Evolutionary conservation across 116 monocot species (phyloP), one percentile per base, ranked within the genome.

Genomic region (Dioscorea cayenensis): DNA sequence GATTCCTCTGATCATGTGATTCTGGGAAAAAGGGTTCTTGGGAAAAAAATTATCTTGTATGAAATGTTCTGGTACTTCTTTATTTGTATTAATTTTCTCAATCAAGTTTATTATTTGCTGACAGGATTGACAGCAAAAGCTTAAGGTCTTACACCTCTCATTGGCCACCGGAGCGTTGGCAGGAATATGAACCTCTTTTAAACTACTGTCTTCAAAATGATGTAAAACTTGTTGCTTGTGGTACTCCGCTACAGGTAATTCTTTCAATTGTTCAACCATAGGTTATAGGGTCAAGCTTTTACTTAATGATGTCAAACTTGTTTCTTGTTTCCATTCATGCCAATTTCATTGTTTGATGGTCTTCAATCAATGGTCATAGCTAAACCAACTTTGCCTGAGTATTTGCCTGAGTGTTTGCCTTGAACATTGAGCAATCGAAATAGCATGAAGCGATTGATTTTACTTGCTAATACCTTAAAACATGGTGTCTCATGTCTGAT

Each of bases 201-300:
- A 96, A 89, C 72, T 96, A 86, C 68, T 96, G 90, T 75, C 87
- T 78, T 67, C 92, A 92, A 73, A 90, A 90, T 83, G 79, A 84
- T 75, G 75, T 95, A 60, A 83, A 87, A 72, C 80, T 96, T 77
- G 78, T 90, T 72, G 95, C 95, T 75, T 96, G 95, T 82, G 95
- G 95, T 43, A 96, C 95, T 75, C 95, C 95, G 69, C 84, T 90
- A 64, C 77, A 92, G 90, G 95, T 92, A 92, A 87, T 76, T 13
- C 60, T 36, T 43, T 10, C 0, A 18, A 21, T 58, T 3, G n/a
- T 55, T 16, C 14, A 16, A 16, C n/a, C 55, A 16, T 55, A 14
- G 55, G 16, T n/a, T 4, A 32, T 32, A 32, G 51, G 51, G 51
- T 18, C 16, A n/a, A 55, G n/a, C 3, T 5, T 25, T 25, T 25